Evolutionary conservation across 2,329 filamentous ascomycete genomes (phyloP).

Genomic region (Aspergillus vadensis): DNA sequence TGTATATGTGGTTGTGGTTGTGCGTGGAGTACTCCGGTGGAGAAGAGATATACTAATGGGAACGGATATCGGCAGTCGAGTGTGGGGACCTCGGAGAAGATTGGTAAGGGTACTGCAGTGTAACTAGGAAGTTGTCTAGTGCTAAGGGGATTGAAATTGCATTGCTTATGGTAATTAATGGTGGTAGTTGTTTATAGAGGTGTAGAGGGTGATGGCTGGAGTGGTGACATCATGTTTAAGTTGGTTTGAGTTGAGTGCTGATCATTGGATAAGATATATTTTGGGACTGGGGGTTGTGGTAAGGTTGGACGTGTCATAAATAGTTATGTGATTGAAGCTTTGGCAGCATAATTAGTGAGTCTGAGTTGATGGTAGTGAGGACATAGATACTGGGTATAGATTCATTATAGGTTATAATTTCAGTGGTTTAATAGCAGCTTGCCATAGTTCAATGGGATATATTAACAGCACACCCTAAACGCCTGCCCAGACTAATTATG

Average conservation of each 20-base stretch:
- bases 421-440: too few relatives aligned
- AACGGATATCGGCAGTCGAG: constrained; percentile 1
- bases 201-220: background rate
- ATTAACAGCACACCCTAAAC: constrained; percentile 6
- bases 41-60: background rate
- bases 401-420: too few relatives aligned
- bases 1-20: background rate
- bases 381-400: too few relatives aligned
- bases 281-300: too few relatives aligned
- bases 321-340: too few relatives aligned
- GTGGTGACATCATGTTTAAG: constrained; percentile 4
- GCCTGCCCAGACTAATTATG: constrained; percentile 12
- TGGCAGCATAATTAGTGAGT: too few relatives aligned
- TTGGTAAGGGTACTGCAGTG: too few relatives aligned
- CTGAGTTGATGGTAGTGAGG: too few relatives aligned
- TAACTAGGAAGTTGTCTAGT: background rate
- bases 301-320: too few relatives aligned
- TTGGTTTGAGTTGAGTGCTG: background rate
- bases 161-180: too few relatives aligned
- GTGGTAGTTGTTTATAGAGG: background rate
- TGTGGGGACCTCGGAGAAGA: background rate
- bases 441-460: background rate
- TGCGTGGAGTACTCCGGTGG: background rate
- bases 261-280: too few relatives aligned
- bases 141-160: background rate